phyloP scores from a whole-genome alignment of 441 rosid species.

The Bruguiera hainesii region DNA sequence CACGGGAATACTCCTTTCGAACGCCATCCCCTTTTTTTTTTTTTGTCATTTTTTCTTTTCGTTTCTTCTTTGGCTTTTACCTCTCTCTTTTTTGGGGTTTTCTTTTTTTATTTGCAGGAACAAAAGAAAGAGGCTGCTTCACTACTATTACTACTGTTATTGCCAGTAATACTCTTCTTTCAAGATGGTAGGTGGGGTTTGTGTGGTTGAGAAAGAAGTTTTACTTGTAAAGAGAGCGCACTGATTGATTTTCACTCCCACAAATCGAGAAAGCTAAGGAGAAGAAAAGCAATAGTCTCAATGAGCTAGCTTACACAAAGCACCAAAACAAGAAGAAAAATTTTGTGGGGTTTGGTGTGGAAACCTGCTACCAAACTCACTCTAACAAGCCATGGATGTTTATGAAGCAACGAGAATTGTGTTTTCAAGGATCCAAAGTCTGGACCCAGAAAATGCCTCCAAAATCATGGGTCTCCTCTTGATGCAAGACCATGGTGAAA shows the following conservation, averaged over 20 bases:
- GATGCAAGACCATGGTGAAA: constrained; percentile 75
- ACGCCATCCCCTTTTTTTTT: constrained; percentile 12
- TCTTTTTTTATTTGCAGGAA: constrained; percentile 31
- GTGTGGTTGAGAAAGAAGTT: constrained; percentile 50
- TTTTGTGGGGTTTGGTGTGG: constrained; percentile 25
- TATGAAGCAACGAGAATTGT: constrained; percentile 85
- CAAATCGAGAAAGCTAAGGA: constrained; percentile 7
- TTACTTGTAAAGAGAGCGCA: constrained; percentile 31
- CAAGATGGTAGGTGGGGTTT: constrained; percentile 22
- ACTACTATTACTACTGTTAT: neutral
- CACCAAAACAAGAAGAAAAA: neutral
- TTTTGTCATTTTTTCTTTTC: neutral
- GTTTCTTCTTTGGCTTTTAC: constrained; percentile 11
- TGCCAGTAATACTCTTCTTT: constrained; percentile 1
- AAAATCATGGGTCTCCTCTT: constrained; percentile 89
- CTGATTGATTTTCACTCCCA: constrained; percentile 16
- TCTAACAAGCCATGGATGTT: constrained; percentile 52
- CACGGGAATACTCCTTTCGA: constrained; percentile 36
- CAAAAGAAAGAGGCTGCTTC: constrained; percentile 18
- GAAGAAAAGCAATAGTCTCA: neutral
- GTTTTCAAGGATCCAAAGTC: constrained; percentile 62
- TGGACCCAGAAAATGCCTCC: constrained; percentile 84
- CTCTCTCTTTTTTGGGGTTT: constrained; percentile 14
- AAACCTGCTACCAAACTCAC: constrained; percentile 17
- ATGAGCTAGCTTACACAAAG: neutral